Percentiles rank a stretch among this genome's conserved stretches.
phyloP scores from a whole-genome alignment of 495 filamentous ascomycete species.

The Eremomyces bilateralis region DNA sequence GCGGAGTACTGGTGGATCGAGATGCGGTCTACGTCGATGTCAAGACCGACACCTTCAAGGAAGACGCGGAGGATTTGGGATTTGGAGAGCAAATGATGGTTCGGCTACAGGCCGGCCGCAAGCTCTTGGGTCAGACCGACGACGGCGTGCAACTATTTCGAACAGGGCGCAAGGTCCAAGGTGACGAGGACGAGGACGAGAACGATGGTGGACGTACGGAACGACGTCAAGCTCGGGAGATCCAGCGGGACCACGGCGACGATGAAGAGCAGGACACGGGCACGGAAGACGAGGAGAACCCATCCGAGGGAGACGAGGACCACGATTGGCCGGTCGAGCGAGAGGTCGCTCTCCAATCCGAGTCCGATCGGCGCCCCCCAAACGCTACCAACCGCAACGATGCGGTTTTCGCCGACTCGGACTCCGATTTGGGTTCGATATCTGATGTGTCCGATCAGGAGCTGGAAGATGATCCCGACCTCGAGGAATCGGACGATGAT shows the following conservation, averaged over 20 bases:
- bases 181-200: constrained; percentile 41
- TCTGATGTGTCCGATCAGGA: constrained; percentile 44
- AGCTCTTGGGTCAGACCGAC: constrained; percentile 59
- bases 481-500: constrained; percentile 31
- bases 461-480: constrained; percentile 34
- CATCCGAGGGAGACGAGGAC: constrained; percentile 26
- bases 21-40: constrained; percentile 65
- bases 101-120: constrained; percentile 62
- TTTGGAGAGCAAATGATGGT: constrained; percentile 87
- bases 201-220: constrained; percentile 47
- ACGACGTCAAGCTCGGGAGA: constrained; percentile 40
- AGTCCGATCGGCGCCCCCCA: too few species aligned
- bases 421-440: constrained; percentile 83
- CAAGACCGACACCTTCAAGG: constrained; percentile 57
- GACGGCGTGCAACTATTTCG: constrained; percentile 70
- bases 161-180: too few species aligned
- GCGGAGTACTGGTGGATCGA: constrained; percentile 66
- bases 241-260: constrained; percentile 32
- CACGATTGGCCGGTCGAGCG: constrained; percentile 23
- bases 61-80: constrained; percentile 48
- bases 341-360: constrained; percentile 20
- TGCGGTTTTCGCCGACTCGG: constrained; percentile 81
- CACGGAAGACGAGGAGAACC: constrained; percentile 20
- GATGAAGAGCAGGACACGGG: constrained; percentile 18
- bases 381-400: constrained; percentile 18